phyloP scores from a whole-genome alignment of 345 rosid genomes.

The Cardiospermum halicacabum region DNA sequence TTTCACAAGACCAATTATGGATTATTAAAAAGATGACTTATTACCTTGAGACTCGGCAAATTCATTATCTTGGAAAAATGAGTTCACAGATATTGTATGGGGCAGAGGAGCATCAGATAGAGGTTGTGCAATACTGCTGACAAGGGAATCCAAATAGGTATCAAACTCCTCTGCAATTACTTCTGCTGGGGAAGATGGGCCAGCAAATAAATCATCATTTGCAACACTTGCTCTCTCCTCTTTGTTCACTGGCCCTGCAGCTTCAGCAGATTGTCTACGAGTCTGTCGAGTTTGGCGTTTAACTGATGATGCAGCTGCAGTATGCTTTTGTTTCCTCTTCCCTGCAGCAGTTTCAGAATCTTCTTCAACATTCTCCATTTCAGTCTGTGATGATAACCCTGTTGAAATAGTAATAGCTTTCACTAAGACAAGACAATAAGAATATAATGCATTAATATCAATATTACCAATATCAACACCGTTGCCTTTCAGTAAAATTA shows the following conservation, averaged over 20 bases:
- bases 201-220: constrained; percentile 21
- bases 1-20: constrained; percentile 45
- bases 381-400: constrained; percentile 22
- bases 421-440: constrained; percentile 11
- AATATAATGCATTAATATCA: not conserved
- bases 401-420: constrained; percentile 22
- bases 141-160: constrained; percentile 52
- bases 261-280: constrained; percentile 15
- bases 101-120: constrained; percentile 18
- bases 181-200: constrained; percentile 23
- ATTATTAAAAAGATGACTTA: constrained; percentile 56
- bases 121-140: constrained; percentile 50
- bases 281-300: constrained; percentile 30
- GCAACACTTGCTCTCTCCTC: constrained; percentile 8
- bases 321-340: constrained; percentile 35
- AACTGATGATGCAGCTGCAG: constrained; percentile 18
- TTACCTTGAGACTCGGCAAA: constrained; percentile 45
- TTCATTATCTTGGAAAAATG: constrained; percentile 34
- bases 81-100: constrained; percentile 8
- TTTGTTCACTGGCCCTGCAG: constrained; percentile 19
- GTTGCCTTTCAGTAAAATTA: not conserved
- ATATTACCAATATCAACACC: not conserved
- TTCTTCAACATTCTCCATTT: constrained; percentile 18
- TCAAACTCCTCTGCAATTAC: constrained; percentile 57
- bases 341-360: constrained; percentile 16